Percentiles rank a stretch among this genome's conserved stretches.
Conservation (phyloP, 2,329 filamentous ascomycete species). For the Celoporthe dispersa region DNA sequence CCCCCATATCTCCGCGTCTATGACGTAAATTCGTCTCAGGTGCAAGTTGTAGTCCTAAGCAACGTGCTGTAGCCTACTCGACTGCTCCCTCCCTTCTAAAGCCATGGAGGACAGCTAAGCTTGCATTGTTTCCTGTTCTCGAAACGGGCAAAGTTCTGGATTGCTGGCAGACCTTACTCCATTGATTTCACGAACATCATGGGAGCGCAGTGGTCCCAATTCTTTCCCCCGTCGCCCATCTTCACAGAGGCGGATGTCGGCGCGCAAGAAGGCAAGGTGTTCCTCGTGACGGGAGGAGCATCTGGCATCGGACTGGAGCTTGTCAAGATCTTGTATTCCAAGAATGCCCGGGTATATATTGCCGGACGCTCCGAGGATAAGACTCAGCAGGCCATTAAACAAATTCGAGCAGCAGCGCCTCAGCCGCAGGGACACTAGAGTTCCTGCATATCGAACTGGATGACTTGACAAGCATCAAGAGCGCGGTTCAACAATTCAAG, state of each 20-base stretch:
- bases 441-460: conserved; percentile 41
- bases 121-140: background rate
- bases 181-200: background rate
- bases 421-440: conserved; percentile 38
- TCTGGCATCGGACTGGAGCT: conserved; percentile 49
- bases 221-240: conserved; percentile 14
- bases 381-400: conserved; percentile 15
- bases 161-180: background rate
- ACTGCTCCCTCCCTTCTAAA: background rate
- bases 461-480: conserved; percentile 35
- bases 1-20: too few relatives aligned
- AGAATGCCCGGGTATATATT: conserved; percentile 54
- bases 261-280: conserved; percentile 18
- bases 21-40: background rate
- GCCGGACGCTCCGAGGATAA: conserved; percentile 42
- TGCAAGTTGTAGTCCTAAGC: too few relatives aligned
- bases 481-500: conserved; percentile 31
- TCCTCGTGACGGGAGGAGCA: conserved; percentile 47
- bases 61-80: too few relatives aligned
- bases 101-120: background rate
- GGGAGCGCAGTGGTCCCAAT: conserved; percentile 2
- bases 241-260: conserved; percentile 18
- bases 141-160: background rate
- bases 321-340: conserved; percentile 51
- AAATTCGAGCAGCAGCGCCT: conserved; percentile 29